Percentiles rank a stretch among this genome's conserved stretches.
phyloP scores from a whole-genome alignment of 164 flowering plant genomes.

The Taxillus chinensis region DNA sequence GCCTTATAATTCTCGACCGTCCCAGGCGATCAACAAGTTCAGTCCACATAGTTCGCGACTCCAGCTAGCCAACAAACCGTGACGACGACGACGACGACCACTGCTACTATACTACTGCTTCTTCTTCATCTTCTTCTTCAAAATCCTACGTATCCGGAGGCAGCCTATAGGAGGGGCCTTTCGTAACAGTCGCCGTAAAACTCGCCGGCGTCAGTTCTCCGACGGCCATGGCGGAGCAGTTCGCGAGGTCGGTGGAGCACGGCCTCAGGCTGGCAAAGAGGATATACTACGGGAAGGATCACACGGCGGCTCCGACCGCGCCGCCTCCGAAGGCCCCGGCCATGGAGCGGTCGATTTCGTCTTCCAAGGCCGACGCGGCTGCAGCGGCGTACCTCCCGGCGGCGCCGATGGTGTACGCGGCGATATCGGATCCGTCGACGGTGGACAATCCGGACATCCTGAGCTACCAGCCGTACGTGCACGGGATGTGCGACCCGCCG shows the following conservation, averaged over 20 bases:
- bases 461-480: constrained; percentile 4
- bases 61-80: no score
- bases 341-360: background rate
- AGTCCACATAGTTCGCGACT: no score
- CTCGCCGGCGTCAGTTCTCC: no score
- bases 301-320: background rate
- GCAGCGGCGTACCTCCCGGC: background rate
- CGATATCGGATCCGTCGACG: background rate
- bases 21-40: no score
- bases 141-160: no score
- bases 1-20: no score
- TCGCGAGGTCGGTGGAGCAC: background rate
- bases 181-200: no score
- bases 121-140: no score
- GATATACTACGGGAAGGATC: constrained; percentile 1
- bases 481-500: constrained; percentile 1
- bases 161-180: no score
- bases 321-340: background rate
- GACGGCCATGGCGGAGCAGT: background rate
- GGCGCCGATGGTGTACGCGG: constrained; percentile 5
- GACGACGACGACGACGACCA: no score
- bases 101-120: no score
- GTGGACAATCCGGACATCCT: constrained; percentile 1
- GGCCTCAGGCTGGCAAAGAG: constrained; percentile 1
- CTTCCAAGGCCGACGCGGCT: background rate